Evolutionary conservation across 345 rosid genomes (phyloP).

Genomic region (Dipteronia dyeriana): DNA sequence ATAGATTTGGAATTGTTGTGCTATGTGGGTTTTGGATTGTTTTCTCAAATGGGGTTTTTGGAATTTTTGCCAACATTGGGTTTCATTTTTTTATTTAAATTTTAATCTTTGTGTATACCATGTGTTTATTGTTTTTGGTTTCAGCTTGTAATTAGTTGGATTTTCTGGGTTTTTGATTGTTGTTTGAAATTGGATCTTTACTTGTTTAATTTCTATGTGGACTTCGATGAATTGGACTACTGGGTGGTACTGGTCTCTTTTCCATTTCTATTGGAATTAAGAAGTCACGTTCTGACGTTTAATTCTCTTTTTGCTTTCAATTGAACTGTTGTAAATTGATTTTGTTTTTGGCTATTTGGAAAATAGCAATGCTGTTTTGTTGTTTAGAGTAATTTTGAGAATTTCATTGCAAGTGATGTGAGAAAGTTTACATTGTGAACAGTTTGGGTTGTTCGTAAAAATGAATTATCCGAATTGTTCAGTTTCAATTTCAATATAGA

Average conservation of each 20-base stretch:
- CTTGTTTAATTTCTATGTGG: no score
- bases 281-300: not conserved
- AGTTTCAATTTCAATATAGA: not conserved
- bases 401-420: not conserved
- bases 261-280: not conserved
- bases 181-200: conserved; percentile 2
- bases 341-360: not conserved
- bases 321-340: not conserved
- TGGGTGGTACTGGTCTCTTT: not conserved
- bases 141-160: not conserved
- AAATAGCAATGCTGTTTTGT: not conserved
- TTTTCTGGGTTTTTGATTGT: not conserved
- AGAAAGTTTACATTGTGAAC: not conserved
- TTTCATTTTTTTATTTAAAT: not conserved
- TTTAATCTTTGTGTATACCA: not conserved
- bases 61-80: not conserved
- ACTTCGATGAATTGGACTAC: no score
- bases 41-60: not conserved
- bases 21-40: not conserved
- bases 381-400: not conserved
- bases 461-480: not conserved
- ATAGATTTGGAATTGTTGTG: not conserved
- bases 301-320: not conserved
- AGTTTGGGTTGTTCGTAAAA: not conserved
- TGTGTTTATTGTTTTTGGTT: not conserved